phyloP scores from a whole-genome alignment of 176 grass and related monocot genomes.

The Aegilops umbellulata region DNA sequence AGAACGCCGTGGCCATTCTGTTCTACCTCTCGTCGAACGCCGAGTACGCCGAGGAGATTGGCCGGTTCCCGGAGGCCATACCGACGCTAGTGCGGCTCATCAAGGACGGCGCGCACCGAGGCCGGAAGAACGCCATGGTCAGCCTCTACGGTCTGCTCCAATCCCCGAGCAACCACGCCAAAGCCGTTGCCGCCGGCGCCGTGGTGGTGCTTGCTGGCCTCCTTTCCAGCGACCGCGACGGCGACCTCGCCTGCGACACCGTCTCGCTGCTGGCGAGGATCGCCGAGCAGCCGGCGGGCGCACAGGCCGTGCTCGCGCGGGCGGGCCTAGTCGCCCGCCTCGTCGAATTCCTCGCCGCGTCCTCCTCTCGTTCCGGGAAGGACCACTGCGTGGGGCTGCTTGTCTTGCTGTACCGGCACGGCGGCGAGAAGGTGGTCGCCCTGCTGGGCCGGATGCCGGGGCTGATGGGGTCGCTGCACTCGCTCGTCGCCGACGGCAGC shows the following conservation, averaged over 20 bases:
- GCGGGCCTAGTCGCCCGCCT: conserved; percentile 34
- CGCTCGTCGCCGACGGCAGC: conserved; percentile 56
- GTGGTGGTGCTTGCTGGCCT: conserved; percentile 41
- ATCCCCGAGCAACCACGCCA: conserved; percentile 41
- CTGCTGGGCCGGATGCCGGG: conserved; percentile 52
- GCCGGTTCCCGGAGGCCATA: conserved; percentile 62
- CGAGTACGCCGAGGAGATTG: conserved; percentile 60
- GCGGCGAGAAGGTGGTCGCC: conserved; percentile 50
- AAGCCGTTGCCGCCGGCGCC: conserved; percentile 49
- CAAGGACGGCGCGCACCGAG: conserved; percentile 43
- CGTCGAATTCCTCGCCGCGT: conserved; percentile 43
- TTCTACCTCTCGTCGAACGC: conserved; percentile 73
- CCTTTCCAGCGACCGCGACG: conserved; percentile 28
- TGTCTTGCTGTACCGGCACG: conserved; percentile 52
- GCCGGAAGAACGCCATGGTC: conserved; percentile 67
- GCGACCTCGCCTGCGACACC: conserved; percentile 46
- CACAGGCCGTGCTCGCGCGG: conserved; percentile 39
- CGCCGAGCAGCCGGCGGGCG: conserved; percentile 43
- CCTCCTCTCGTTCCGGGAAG: conserved; percentile 44
- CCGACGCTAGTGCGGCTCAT: conserved; percentile 66
- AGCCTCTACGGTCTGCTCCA: conserved; percentile 65
- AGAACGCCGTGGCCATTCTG: conserved; percentile 78
- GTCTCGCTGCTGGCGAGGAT: conserved; percentile 64
- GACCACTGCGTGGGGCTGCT: conserved; percentile 66
- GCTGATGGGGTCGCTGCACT: conserved; percentile 57